Evolutionary conservation across 208 protist genomes (phyloP).

Genomic region (Naegleria fowleri): DNA sequence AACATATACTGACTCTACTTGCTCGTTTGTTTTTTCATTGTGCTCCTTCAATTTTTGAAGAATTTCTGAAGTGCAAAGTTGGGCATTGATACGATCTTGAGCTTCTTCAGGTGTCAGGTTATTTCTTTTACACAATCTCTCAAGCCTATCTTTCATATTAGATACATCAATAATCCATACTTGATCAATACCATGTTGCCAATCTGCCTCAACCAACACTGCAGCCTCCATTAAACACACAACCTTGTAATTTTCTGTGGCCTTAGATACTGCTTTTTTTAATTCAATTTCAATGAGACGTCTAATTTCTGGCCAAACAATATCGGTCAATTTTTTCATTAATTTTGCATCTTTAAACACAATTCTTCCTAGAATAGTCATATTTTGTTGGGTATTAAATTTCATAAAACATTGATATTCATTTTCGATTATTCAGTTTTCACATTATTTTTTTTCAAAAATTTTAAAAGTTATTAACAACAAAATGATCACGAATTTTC

Average conservation of each 20-base stretch:
- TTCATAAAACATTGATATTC: too few relatives aligned
- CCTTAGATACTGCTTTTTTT: not conserved
- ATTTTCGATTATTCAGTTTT: too few relatives aligned
- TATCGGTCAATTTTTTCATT: not conserved
- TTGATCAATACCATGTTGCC: not conserved
- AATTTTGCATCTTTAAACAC: not conserved
- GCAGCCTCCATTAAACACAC: not conserved
- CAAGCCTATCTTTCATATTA: not conserved
- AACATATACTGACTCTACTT: not conserved
- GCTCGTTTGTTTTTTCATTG: not conserved
- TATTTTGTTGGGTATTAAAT: too few relatives aligned
- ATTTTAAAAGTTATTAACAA: too few relatives aligned
- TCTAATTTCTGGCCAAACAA: constrained; percentile 10
- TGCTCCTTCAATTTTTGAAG: not conserved
- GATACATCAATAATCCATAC: not conserved
- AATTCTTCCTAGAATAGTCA: not conserved
- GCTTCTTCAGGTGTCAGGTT: not conserved
- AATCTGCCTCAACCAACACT: not conserved
- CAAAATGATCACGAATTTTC: too few relatives aligned
- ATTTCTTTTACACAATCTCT: not conserved
- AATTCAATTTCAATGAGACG: not conserved
- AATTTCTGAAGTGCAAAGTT: not conserved
- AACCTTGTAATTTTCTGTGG: not conserved
- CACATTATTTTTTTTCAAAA: too few relatives aligned
- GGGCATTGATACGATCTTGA: not conserved